Evolutionary conservation across 192 early-diverging fungal genomes (phyloP).

Genomic region (Dispira simplex): DNA sequence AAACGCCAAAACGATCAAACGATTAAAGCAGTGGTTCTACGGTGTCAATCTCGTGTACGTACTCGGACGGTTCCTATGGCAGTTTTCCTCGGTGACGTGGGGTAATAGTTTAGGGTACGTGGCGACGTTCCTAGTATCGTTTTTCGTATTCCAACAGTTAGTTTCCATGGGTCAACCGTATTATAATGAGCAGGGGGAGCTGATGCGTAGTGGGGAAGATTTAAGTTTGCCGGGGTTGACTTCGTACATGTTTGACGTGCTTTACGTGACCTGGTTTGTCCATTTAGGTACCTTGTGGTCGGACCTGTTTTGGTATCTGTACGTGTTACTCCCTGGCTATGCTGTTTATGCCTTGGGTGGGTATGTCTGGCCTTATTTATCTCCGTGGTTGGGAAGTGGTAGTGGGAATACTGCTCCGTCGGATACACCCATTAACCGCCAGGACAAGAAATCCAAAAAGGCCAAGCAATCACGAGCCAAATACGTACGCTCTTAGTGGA

Average conservation of each 20-base stretch:
- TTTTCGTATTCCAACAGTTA: conserved; percentile 14
- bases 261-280: conserved; percentile 71
- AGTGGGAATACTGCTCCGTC: too few species aligned
- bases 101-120: conserved; percentile 14
- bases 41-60: conserved; percentile 30
- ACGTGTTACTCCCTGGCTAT: conserved; percentile 24
- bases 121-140: conserved; percentile 15
- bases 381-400: too few species aligned
- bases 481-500: too few species aligned
- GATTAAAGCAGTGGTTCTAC: conserved; percentile 33
- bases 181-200: conserved; percentile 24
- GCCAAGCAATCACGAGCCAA: too few species aligned
- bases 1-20: conserved; percentile 33
- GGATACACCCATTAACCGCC: too few species aligned
- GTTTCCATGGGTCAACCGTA: conserved; percentile 16
- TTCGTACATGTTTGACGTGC: conserved; percentile 69
- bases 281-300: conserved; percentile 28
- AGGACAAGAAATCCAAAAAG: too few species aligned
- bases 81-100: conserved; percentile 24
- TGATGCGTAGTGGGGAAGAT: conserved; percentile 32
- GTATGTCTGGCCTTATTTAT: conserved; percentile 14
- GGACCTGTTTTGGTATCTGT: conserved; percentile 23
- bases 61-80: conserved; percentile 14
- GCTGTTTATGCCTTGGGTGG: conserved; percentile 16
- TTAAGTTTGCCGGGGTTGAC: conserved; percentile 28